Percentiles rank a stretch among this genome's conserved stretches.
Evolutionary conservation across 306 rosid genomes (phyloP).

Genomic region (Adenanthera pavonina): DNA sequence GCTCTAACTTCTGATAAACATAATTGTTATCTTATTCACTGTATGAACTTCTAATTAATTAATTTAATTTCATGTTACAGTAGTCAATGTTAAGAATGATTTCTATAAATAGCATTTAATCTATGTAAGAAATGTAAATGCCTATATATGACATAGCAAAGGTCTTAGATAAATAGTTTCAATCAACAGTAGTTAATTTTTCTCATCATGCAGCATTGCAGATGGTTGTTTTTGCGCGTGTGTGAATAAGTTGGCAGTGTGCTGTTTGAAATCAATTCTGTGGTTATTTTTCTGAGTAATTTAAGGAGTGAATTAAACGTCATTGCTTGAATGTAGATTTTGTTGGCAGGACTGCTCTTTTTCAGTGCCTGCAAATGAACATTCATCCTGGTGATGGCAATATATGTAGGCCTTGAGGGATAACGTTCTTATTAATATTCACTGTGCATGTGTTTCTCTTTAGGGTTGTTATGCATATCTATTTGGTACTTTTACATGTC

Average conservation of each 20-base stretch:
- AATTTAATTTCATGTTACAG: conserved; percentile 12
- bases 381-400: conserved; percentile 29
- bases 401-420: conserved; percentile 19
- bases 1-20: conserved; percentile 19
- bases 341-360: conserved; percentile 3
- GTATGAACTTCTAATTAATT: not conserved
- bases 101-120: conserved; percentile 22
- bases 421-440: conserved; percentile 17
- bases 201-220: not conserved
- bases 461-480: conserved; percentile 10
- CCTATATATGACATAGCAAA: conserved; percentile 6
- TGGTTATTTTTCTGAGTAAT: conserved; percentile 5
- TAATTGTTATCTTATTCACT: not conserved
- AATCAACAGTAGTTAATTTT: not conserved
- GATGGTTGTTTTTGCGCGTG: conserved; percentile 16
- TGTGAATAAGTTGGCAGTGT: not conserved
- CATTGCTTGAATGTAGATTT: conserved; percentile 19
- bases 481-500: not conserved
- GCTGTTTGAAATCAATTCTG: not conserved
- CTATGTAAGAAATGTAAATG: conserved; percentile 16
- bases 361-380: conserved; percentile 11
- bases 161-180: not conserved
- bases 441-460: not conserved
- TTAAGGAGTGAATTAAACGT: not conserved
- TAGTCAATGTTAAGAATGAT: conserved; percentile 14